A percentile compares a stretch with the other conserved stretches of the same genome.
Evolutionary conservation across 805 yeast genomes (phyloP).

Genomic region (Candida oleophila): DNA sequence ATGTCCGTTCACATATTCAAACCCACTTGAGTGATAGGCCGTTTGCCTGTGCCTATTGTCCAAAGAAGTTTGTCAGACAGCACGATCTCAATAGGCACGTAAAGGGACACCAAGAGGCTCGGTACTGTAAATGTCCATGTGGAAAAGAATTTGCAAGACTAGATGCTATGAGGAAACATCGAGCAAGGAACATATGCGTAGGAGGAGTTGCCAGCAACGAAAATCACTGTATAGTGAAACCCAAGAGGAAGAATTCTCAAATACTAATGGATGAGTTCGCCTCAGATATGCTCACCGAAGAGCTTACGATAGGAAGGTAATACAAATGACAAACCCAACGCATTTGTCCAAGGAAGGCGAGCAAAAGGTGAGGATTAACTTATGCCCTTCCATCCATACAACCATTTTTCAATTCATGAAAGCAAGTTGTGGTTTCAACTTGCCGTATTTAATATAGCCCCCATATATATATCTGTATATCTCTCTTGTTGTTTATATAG

Average conservation of each 20-base stretch:
- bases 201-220: conserved; percentile 54
- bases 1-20: conserved; percentile 92
- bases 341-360: too few relatives aligned
- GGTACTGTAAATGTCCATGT: conserved; percentile 74
- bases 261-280: conserved; percentile 12
- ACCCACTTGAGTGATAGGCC: conserved; percentile 96
- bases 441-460: not conserved
- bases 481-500: not conserved
- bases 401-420: not conserved
- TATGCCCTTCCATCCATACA: too few relatives aligned
- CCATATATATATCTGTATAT: not conserved
- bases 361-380: too few relatives aligned
- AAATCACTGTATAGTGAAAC: conserved; percentile 23
- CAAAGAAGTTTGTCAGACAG: conserved; percentile 87
- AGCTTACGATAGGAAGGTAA: conserved; percentile 2
- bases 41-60: conserved; percentile 74
- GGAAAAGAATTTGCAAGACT: conserved; percentile 91
- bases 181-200: conserved; percentile 73
- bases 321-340: too few relatives aligned
- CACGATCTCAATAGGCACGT: conserved; percentile 91
- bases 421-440: not conserved
- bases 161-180: conserved; percentile 84
- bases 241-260: conserved; percentile 12
- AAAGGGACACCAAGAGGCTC: conserved; percentile 77
- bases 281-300: conserved; percentile 11